Evolutionary conservation across 345 rosid species (phyloP).

Genomic region (Reutealis trisperma): DNA sequence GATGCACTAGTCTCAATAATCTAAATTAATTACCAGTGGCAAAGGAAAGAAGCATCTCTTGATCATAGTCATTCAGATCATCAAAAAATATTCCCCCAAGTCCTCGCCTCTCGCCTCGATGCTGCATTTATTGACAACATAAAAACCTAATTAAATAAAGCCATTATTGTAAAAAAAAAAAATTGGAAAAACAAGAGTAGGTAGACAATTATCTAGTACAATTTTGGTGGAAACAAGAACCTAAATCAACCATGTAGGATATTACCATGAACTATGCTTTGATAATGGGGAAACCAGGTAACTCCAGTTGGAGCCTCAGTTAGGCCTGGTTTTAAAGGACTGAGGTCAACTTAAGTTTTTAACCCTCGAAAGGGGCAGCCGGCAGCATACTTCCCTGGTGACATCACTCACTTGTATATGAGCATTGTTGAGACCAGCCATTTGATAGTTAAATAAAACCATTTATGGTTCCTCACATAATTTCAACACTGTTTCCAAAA

Average conservation of each 20-base stretch:
- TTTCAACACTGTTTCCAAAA: not conserved
- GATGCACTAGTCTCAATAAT: not conserved
- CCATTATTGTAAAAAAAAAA: no score
- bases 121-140: constrained; percentile 50
- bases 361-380: not conserved
- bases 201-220: not conserved
- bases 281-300: not conserved
- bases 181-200: not conserved
- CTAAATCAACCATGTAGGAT: not conserved
- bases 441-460: not conserved
- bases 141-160: not conserved
- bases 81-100: constrained; percentile 98
- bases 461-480: not conserved
- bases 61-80: constrained; percentile 87
- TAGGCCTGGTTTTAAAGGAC: not conserved
- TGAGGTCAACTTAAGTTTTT: not conserved
- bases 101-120: constrained; percentile 90
- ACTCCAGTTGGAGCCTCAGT: not conserved
- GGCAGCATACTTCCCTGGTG: not conserved
- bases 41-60: constrained; percentile 92
- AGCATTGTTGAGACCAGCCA: not conserved
- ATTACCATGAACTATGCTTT: not conserved
- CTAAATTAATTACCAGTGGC: constrained; percentile 66
- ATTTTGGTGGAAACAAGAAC: not conserved
- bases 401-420: not conserved